These are phyloP conservation scores for Vinca major DNA, from an alignment of 305 asterid genomes.

Conservation along the genomic window DNA sequence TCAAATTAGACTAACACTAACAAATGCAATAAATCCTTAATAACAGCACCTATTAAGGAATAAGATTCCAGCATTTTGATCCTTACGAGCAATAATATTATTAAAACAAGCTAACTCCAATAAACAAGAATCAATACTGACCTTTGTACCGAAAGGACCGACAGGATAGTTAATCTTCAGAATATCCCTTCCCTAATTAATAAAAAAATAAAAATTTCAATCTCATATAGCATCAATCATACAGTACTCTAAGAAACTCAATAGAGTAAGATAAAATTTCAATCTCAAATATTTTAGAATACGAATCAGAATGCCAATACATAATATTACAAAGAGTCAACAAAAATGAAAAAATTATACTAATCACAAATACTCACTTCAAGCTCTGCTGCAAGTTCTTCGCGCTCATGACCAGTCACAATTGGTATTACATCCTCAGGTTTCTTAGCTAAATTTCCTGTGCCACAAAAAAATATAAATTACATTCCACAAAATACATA, in stretches of 20 bases:
- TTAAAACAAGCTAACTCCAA: neutral
- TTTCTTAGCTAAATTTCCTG: slow-evolving; percentile 34
- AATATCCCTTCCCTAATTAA: slow-evolving; percentile 57
- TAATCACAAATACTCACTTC: slow-evolving; percentile 34
- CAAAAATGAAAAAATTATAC: neutral
- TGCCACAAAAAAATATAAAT: neutral
- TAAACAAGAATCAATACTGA: slow-evolving; percentile 25
- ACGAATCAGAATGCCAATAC: neutral
- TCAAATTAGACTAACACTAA: neutral
- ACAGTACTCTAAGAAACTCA: neutral
- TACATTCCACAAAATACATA: neutral
- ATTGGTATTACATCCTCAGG: slow-evolving; percentile 87
- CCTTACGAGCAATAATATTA: too few relatives aligned
- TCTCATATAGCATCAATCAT: neutral
- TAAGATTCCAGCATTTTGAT: neutral
- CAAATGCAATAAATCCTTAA: neutral
- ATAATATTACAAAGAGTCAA: neutral
- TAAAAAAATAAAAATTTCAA: neutral
- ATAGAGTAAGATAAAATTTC: neutral
- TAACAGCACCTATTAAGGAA: neutral
- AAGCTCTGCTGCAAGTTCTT: slow-evolving; percentile 82
- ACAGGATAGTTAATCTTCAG: slow-evolving; percentile 63
- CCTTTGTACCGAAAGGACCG: slow-evolving; percentile 97
- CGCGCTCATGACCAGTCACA: slow-evolving; percentile 94
- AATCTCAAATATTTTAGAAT: too few relatives aligned